Conservation (phyloP, 805 yeast genomes). For the Pichia paraexigua region DNA sequence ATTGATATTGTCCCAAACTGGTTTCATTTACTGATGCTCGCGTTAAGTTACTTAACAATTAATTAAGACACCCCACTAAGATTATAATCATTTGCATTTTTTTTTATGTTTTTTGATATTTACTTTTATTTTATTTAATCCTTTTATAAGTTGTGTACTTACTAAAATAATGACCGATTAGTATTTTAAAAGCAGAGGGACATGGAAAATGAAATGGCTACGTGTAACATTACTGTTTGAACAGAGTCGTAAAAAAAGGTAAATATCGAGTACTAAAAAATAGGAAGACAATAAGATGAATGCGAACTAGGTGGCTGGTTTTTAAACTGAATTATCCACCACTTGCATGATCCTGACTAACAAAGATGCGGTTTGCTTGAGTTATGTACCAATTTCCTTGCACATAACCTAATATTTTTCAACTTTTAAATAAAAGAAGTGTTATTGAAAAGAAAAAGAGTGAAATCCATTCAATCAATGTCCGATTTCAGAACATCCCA, state of each 20-base stretch:
- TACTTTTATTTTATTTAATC: not conserved
- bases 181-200: no score
- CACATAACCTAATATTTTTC: not conserved
- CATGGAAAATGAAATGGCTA: no score
- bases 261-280: not conserved
- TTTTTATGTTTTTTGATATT: not conserved
- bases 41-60: not conserved
- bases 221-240: no score
- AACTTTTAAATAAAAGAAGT: not conserved
- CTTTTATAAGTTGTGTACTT: not conserved
- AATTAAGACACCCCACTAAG: not conserved
- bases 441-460: not conserved
- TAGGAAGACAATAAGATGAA: no score
- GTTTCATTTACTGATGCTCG: not conserved
- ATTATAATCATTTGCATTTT: not conserved
- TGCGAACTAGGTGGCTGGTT: constrained; percentile 1
- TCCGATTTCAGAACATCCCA: constrained; percentile 8
- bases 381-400: not conserved
- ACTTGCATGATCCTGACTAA: not conserved
- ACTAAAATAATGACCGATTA: not conserved
- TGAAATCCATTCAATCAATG: not conserved
- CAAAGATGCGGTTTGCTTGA: not conserved
- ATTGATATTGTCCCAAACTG: not conserved
- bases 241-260: not conserved
- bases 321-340: not conserved